Percentiles rank a stretch among this genome's conserved stretches.
phyloP scores from a whole-genome alignment of 495 filamentous ascomycete species.

The Penicillium waksmanii region DNA sequence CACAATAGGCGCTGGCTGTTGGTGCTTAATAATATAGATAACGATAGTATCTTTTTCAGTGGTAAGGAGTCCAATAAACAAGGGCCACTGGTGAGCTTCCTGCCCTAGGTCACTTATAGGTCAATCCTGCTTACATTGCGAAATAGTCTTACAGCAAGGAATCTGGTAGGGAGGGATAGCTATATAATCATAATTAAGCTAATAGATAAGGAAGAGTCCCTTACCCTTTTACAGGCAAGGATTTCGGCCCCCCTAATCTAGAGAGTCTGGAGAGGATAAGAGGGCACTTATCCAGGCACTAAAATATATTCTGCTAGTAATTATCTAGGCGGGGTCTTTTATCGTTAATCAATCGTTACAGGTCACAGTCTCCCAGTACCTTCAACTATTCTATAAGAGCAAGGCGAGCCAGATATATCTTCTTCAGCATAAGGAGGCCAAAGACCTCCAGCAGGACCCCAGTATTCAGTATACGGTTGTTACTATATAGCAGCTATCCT shows the following conservation, averaged over 20 bases:
- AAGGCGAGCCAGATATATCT: slow-evolving; percentile 20
- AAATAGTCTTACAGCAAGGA: no score
- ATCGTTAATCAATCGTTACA: slow-evolving; percentile 31
- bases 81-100: no score
- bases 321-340: slow-evolving; percentile 35
- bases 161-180: no score
- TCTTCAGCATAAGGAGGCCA: slow-evolving; percentile 17
- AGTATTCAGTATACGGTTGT: slow-evolving; percentile 38
- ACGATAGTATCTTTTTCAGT: slow-evolving; percentile 31
- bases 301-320: slow-evolving; percentile 39
- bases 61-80: no score
- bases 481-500: slow-evolving; percentile 52
- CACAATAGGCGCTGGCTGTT: slow-evolving; percentile 25
- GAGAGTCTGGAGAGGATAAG: no score
- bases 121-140: no score
- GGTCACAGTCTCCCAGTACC: slow-evolving; percentile 20
- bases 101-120: no score
- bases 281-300: slow-evolving; percentile 27
- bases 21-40: slow-evolving; percentile 40
- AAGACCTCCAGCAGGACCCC: slow-evolving; percentile 31
- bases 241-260: no score
- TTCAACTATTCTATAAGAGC: slow-evolving; percentile 20
- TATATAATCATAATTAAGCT: no score
- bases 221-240: no score
- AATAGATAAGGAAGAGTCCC: no score